Evolutionary conservation across 768 basidiomycete genomes (phyloP), one percentile per base, ranked within the genome.

Genomic region (Leccinum olivaceopallidum): DNA sequence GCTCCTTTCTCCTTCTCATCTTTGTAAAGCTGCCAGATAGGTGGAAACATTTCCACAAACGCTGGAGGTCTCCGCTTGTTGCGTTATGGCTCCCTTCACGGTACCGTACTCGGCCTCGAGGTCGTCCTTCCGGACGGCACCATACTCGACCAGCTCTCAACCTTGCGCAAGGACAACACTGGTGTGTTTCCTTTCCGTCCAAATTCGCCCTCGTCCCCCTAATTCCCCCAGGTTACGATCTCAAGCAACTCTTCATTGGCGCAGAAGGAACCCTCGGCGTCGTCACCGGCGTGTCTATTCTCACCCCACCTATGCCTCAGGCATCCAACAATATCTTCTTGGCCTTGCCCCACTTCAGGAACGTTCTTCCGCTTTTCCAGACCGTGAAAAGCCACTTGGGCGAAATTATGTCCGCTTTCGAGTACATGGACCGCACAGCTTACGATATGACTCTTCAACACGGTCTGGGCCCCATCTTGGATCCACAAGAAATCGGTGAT

Each of bases 171-270:
- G 76, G 97, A 98, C 75, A 98, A 98, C 72, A 98, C 97, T 3
- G 95, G 95, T 92, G 61, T 53, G 83, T 68, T 57, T 39, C 20
- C 56, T 52, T 9, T 14, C 12, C 39, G 39, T 57, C 7, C 24
- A 16, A 59, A 18, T 42, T 13, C 6, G 2, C 2, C 32, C 18
- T 7, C 6, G 16, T 7, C 14, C 22, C 24, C 34, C 56, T 69
- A 48, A 71, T 8, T 24, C 18, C 14, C 24, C 42, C 66, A 94
- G 96, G 97, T 13, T 98, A 97, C 72, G 97, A 99, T 74, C 81
- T 99, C 51, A 98, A 99, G 75, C 97, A 99, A 69, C 83, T 99
- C 18, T 99, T 98, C 77, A 97, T 99, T 65, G 97, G 97, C 13
- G 88, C 92, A 6, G 97, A 99, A 73, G 97, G 97, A 55, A 98